A percentile compares a stretch with the other conserved stretches of the same genome.
These are phyloP conservation scores for Tulasnella calospora DNA, from an alignment of 768 basidiomycete genomes.

Conservation along the genomic window DNA sequence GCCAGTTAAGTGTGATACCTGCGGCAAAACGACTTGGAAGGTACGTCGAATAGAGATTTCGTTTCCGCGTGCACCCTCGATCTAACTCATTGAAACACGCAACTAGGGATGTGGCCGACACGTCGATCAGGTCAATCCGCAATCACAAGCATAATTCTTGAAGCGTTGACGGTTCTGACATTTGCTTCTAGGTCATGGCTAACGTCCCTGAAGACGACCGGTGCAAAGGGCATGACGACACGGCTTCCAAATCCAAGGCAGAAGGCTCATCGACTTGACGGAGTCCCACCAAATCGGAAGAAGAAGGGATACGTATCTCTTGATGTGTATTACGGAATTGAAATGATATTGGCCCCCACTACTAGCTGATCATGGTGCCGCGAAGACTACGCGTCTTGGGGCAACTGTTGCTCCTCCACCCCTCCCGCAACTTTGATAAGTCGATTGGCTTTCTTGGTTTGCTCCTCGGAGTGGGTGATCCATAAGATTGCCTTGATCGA, in stretches of 20 bases:
- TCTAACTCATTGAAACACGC: not conserved
- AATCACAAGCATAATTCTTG: not conserved
- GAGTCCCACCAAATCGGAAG: not conserved
- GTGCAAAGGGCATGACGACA: conserved; percentile 13
- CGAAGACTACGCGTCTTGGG: conserved; percentile 3
- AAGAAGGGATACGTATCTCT: not conserved
- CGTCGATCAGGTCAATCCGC: conserved; percentile 15
- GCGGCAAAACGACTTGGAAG: conserved; percentile 24
- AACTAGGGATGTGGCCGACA: conserved; percentile 20
- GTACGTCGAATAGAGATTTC: not conserved
- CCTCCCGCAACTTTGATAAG: conserved; percentile 18
- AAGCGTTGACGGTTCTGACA: not conserved
- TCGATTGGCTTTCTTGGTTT: conserved; percentile 4
- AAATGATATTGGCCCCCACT: not conserved
- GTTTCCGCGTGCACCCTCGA: not conserved
- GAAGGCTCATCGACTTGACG: conserved; percentile 40
- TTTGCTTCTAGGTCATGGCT: conserved; percentile 16
- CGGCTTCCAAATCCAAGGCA: conserved; percentile 38
- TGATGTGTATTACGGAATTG: not conserved
- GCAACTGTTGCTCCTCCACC: not conserved
- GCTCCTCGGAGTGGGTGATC: conserved; percentile 52
- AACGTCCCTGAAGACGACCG: conserved; percentile 19
- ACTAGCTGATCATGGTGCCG: not conserved
- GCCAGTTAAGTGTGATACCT: conserved; percentile 20
- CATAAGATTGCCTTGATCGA: conserved; percentile 70